phyloP scores from a whole-genome alignment of 2,329 filamentous ascomycete species.

The Exophiala viscosa region DNA sequence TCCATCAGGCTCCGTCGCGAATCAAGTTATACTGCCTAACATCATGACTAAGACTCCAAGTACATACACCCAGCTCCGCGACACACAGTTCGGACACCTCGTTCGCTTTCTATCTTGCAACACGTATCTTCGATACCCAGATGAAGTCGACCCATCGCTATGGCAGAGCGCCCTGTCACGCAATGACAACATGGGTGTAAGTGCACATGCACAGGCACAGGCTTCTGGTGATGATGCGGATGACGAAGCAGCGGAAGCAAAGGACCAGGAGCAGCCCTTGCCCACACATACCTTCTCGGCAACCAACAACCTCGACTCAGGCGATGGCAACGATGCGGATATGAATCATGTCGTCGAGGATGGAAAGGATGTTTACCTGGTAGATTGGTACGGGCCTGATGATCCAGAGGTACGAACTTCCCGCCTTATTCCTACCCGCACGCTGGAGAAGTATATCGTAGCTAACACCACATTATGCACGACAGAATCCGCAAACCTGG shows the following conservation, averaged over 20 bases:
- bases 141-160: constrained; percentile 2
- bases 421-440: neutral
- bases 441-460: neutral
- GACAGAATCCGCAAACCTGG: constrained; percentile 10
- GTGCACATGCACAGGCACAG: neutral
- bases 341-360: neutral
- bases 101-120: neutral
- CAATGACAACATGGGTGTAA: neutral
- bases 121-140: constrained; percentile 1
- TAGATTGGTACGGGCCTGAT: constrained; percentile 9
- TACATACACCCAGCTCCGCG: neutral
- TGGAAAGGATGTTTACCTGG: constrained; percentile 1
- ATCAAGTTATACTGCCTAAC: too few relatives aligned
- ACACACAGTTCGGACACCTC: constrained; percentile 2
- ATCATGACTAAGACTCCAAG: too few relatives aligned
- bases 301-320: too few relatives aligned
- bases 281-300: too few relatives aligned
- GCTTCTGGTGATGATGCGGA: neutral
- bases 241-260: neutral
- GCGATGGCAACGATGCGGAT: neutral
- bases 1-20: too few relatives aligned
- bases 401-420: constrained; percentile 2
- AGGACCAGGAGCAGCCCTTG: too few relatives aligned
- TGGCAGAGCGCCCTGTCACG: neutral
- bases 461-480: neutral